Conservation (phyloP, 805 yeast species). For the Wickerhamomyces hampshirensis region DNA sequence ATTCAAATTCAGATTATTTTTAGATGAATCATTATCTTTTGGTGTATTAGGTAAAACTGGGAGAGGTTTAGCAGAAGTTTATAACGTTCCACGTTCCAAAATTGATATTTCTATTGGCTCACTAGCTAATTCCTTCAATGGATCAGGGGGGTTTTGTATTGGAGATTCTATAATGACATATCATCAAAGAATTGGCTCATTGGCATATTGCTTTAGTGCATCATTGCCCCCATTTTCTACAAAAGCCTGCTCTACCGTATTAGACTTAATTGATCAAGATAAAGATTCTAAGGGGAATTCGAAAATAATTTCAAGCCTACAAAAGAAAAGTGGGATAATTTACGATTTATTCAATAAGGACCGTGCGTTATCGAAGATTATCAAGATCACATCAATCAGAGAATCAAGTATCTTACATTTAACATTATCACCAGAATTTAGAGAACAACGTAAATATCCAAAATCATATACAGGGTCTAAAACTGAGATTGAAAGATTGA, state of each 20-base stretch:
- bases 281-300: constrained; percentile 33
- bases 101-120: constrained; percentile 87
- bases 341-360: constrained; percentile 38
- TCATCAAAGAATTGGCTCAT: constrained; percentile 87
- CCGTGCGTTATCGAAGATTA: constrained; percentile 29
- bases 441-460: constrained; percentile 44
- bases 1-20: constrained; percentile 78
- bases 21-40: constrained; percentile 84
- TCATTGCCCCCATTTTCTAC: constrained; percentile 92
- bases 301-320: constrained; percentile 30
- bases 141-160: constrained; percentile 92
- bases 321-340: constrained; percentile 34
- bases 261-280: constrained; percentile 42
- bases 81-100: constrained; percentile 51
- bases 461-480: constrained; percentile 27
- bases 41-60: constrained; percentile 87
- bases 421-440: constrained; percentile 43
- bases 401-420: constrained; percentile 70
- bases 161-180: constrained; percentile 80
- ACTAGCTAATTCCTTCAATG: constrained; percentile 72
- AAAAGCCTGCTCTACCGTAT: constrained; percentile 49
- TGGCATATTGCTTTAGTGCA: constrained; percentile 91
- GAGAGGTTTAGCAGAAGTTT: constrained; percentile 78
- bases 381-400: constrained; percentile 51
- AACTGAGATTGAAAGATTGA: constrained; percentile 21